These are phyloP conservation scores for Alternaria triticina DNA, from an alignment of 2,329 filamentous ascomycete genomes.

Conservation along the genomic window DNA sequence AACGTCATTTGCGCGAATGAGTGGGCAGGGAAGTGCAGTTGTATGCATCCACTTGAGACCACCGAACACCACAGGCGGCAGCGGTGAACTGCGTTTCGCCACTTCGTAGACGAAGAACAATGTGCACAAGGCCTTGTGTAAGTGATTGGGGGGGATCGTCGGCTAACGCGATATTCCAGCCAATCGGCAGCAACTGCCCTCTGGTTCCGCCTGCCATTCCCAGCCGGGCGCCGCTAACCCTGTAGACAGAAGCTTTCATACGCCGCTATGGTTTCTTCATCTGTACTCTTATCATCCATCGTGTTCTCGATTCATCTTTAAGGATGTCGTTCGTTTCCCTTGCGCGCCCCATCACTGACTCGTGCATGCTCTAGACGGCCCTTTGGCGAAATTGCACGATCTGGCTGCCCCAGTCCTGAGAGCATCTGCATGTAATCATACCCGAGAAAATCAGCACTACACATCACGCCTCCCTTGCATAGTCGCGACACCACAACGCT, in stretches of 20 bases:
- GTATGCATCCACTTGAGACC: too few species aligned
- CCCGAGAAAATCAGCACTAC: slow-evolving; percentile 21
- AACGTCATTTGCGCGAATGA: neutral
- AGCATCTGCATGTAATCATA: slow-evolving; percentile 20
- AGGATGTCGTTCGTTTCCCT: slow-evolving; percentile 5
- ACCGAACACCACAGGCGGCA: neutral
- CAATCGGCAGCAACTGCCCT: slow-evolving; percentile 19
- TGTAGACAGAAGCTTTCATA: slow-evolving; percentile 26
- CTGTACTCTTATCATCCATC: slow-evolving; percentile 14
- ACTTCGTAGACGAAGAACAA: neutral
- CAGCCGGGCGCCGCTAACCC: slow-evolving; percentile 13
- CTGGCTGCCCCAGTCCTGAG: slow-evolving; percentile 6
- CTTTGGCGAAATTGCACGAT: slow-evolving; percentile 2
- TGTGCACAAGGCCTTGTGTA: slow-evolving; percentile 15
- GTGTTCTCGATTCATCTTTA: slow-evolving; percentile 5
- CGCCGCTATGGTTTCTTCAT: slow-evolving; percentile 16
- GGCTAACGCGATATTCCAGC: slow-evolving; percentile 5
- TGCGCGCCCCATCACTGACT: neutral
- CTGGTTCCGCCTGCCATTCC: slow-evolving; percentile 16
- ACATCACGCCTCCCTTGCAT: slow-evolving; percentile 4
- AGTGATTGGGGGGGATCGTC: slow-evolving; percentile 7
- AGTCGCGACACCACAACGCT: neutral
- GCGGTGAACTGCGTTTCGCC: neutral
- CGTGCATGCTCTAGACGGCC: neutral
- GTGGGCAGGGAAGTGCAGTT: neutral